Evolutionary conservation across 1,284 basidiomycete genomes (phyloP), one percentile per base, ranked within the genome.

Genomic region (Ceratobasidium sp.): DNA sequence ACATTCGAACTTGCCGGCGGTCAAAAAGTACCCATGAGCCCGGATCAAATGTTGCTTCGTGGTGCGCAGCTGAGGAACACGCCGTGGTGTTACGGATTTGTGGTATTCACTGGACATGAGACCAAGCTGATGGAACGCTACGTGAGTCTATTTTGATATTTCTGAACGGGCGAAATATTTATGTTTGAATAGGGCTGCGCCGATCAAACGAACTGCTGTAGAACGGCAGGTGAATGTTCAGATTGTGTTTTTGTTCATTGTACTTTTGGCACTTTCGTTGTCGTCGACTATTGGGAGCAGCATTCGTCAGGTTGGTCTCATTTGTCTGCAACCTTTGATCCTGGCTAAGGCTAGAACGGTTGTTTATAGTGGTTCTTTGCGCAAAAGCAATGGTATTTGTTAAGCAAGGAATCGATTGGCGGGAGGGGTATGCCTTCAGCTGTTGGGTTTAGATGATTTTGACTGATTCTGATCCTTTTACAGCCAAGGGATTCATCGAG

Each of bases 31-130:
- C 96, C 97, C 0, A 83, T 99, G 5, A 94, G 96, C 2, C 97
- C 97, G 0, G 96, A 98, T 79, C 97, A 99, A 81, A 85, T 99
- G 77, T 84, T 99, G 14, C 84, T 99, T 45, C 89, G 97, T 64
- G 97, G 97, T 0, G 96, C 97, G 21, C 97, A 99, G 80, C 82
- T 99, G 75, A 86, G 97, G 73, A 99, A 99, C 80, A 98, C 97
- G 1, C 91, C 92, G 8, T 99, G 97, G 97, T 88, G 92, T 36
- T 99, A 97, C 80, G 97, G 97, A n/a, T 80, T 99, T 1, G 92
- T 92, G 39, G 92, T 98, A 34, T 98, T 97, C 78, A 98, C 95
- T 0, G 97, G 97, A 0, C 97, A 99, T 78, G 96, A 99, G 83
- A 99, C 97, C 34, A 99, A 99, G 82, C 83, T 99, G 53, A 97